A percentile compares a stretch with the other conserved stretches of the same genome.
phyloP scores from a whole-genome alignment of 2,329 filamentous ascomycete genomes.

The Elsinoe batatas region DNA sequence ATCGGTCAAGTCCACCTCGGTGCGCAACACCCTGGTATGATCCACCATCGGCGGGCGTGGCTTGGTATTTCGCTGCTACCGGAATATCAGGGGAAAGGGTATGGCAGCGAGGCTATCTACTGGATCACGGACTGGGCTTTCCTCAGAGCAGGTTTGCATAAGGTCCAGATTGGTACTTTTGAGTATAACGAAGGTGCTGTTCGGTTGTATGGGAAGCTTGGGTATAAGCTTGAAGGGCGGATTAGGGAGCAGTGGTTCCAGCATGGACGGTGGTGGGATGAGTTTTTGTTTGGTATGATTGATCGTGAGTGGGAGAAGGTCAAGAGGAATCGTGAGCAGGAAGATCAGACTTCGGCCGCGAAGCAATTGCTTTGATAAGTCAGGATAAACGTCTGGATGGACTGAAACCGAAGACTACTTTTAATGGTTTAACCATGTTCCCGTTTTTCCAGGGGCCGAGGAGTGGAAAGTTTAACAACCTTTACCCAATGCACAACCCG shows the following conservation, averaged over 20 bases:
- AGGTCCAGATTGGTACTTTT: constrained; percentile 33
- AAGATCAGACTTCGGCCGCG: background rate
- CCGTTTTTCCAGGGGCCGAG: too few relatives aligned
- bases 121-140: constrained; percentile 43
- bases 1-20: constrained; percentile 25
- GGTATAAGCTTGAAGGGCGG: constrained; percentile 37
- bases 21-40: background rate
- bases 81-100: constrained; percentile 32
- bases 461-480: too few relatives aligned
- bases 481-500: too few relatives aligned
- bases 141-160: constrained; percentile 34
- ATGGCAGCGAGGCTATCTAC: constrained; percentile 38
- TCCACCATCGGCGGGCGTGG: constrained; percentile 36
- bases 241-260: constrained; percentile 35
- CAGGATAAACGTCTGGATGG: too few relatives aligned
- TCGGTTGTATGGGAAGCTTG: constrained; percentile 36
- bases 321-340: background rate
- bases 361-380: background rate
- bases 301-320: constrained; percentile 30
- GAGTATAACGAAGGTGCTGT: constrained; percentile 36
- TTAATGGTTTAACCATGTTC: too few relatives aligned
- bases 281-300: constrained; percentile 30
- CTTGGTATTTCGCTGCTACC: constrained; percentile 32
- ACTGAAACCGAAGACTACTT: too few relatives aligned
- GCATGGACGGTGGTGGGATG: constrained; percentile 31